Evolutionary conservation across 176 grass and related monocot genomes (phyloP).

Genomic region (Chrysopogon serrulatus): DNA sequence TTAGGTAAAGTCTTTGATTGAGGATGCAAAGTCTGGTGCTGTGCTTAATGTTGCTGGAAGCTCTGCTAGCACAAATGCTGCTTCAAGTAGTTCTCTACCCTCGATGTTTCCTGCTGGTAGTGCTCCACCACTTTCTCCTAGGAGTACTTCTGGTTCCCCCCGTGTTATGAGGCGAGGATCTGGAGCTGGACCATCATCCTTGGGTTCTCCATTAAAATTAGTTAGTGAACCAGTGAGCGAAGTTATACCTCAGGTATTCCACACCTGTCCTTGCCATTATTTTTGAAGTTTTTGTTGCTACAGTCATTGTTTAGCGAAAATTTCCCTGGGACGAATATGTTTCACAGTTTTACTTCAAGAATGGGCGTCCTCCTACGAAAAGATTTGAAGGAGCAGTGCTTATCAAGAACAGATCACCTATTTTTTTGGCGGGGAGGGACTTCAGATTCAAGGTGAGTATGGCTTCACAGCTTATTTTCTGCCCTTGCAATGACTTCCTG

Average conservation of each 20-base stretch:
- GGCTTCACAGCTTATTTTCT: conserved; percentile 2
- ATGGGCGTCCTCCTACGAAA: conserved; percentile 81
- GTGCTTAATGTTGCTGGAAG: conserved; percentile 56
- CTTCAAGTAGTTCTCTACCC: conserved; percentile 62
- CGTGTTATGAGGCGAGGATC: conserved; percentile 67
- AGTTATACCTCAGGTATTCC: conserved; percentile 89
- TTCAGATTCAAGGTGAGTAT: conserved; percentile 75
- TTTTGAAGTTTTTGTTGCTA: conserved; percentile 18
- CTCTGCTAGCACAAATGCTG: conserved; percentile 45
- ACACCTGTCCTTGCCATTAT: not conserved
- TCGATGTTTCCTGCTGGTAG: conserved; percentile 97
- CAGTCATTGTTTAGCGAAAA: not conserved
- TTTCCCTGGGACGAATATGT: conserved; percentile 8
- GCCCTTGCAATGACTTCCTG: not conserved
- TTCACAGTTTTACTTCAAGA: conserved; percentile 91
- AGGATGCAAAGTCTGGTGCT: conserved; percentile 73
- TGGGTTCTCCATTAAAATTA: conserved; percentile 95
- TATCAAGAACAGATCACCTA: conserved; percentile 86
- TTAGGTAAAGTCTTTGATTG: conserved; percentile 92
- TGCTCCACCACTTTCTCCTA: conserved; percentile 95
- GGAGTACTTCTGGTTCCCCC: conserved; percentile 87
- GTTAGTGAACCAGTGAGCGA: conserved; percentile 91
- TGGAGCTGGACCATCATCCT: conserved; percentile 68
- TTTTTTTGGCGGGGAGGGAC: conserved; percentile 89
- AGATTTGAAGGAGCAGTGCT: conserved; percentile 86